These are phyloP conservation scores for Irpex lacteus DNA, from an alignment of 1,284 basidiomycete species.

Conservation along the genomic window DNA sequence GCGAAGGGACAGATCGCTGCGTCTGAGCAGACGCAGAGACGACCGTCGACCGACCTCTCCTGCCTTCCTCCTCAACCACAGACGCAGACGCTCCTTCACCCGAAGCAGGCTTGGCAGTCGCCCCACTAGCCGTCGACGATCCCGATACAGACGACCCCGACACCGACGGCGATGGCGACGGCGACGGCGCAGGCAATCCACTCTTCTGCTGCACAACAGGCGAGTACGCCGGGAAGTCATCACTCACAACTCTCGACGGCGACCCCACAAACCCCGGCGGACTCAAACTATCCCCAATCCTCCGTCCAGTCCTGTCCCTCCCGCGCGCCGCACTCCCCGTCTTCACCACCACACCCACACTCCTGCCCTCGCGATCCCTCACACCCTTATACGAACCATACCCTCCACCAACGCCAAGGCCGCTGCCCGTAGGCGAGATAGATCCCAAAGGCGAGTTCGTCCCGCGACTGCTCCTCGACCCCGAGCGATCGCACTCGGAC, in stretches of 20 bases:
- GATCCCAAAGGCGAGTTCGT: conserved; percentile 53
- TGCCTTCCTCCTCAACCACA: background rate
- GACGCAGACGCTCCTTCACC: background rate
- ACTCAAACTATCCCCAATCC: conserved; percentile 47
- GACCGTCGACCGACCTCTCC: background rate
- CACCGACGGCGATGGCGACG: conserved; percentile 22
- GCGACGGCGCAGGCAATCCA: conserved; percentile 17
- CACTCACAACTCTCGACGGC: conserved; percentile 20
- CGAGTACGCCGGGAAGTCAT: conserved; percentile 24
- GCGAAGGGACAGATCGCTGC: conserved; percentile 22
- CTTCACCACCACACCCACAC: background rate
- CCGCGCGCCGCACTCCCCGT: conserved; percentile 25
- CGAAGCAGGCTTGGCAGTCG: conserved; percentile 11
- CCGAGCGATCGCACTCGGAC: conserved; percentile 43
- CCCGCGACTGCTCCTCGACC: conserved; percentile 29
- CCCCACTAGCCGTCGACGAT: conserved; percentile 25
- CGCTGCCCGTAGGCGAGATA: conserved; percentile 52
- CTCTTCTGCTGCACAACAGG: conserved; percentile 18
- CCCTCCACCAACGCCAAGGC: conserved; percentile 33
- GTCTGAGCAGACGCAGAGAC: background rate
- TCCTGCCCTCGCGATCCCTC: conserved; percentile 20
- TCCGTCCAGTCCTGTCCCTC: conserved; percentile 43
- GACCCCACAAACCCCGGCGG: conserved; percentile 34
- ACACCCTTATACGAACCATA: conserved; percentile 27
- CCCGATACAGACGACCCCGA: conserved; percentile 16